These are phyloP conservation scores for Crepidotus variabilis DNA, from an alignment of 768 basidiomycete species.

Conservation along the genomic window DNA sequence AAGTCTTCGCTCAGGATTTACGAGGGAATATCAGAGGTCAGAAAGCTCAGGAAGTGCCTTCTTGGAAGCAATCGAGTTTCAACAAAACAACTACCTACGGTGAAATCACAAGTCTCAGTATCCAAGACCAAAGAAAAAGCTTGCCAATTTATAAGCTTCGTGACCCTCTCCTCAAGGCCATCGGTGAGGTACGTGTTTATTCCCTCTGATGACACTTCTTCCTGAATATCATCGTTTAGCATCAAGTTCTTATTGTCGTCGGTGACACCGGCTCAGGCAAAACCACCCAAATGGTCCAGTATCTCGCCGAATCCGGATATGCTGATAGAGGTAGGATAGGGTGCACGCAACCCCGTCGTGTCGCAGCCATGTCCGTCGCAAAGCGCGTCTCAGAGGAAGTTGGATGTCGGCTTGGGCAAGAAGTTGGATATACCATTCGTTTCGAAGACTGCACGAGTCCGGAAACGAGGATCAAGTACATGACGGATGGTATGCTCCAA, in stretches of 20 bases:
- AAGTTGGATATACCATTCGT: conserved; percentile 98
- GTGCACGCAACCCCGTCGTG: conserved; percentile 98
- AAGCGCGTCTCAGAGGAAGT: conserved; percentile 99
- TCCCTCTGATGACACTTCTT: neutral
- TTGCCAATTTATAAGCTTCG: conserved; percentile 95
- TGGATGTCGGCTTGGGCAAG: conserved; percentile 93
- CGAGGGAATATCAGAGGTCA: conserved; percentile 79
- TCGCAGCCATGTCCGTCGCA: conserved; percentile 98
- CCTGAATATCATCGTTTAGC: conserved; percentile 39
- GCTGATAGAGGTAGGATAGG: conserved; percentile 90
- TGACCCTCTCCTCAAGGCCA: conserved; percentile 85
- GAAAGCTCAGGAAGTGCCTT: conserved; percentile 76
- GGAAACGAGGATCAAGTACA: conserved; percentile 99
- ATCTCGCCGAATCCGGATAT: conserved; percentile 91
- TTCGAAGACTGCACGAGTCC: conserved; percentile 99
- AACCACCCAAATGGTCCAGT: conserved; percentile 99
- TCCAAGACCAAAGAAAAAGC: conserved; percentile 89
- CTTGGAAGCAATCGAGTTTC: conserved; percentile 90
- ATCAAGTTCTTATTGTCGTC: conserved; percentile 97
- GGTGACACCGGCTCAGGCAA: conserved; percentile 99
- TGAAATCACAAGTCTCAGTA: conserved; percentile 84
- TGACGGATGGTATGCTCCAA: conserved; percentile 99
- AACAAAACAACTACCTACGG: conserved; percentile 97
- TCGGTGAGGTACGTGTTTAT: conserved; percentile 66
- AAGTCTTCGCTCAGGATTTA: conserved; percentile 90